Evolutionary conservation across 352 stramenopile species (phyloP), one percentile per base, ranked within the genome.

Genomic region (Globisporangium paddicum): DNA sequence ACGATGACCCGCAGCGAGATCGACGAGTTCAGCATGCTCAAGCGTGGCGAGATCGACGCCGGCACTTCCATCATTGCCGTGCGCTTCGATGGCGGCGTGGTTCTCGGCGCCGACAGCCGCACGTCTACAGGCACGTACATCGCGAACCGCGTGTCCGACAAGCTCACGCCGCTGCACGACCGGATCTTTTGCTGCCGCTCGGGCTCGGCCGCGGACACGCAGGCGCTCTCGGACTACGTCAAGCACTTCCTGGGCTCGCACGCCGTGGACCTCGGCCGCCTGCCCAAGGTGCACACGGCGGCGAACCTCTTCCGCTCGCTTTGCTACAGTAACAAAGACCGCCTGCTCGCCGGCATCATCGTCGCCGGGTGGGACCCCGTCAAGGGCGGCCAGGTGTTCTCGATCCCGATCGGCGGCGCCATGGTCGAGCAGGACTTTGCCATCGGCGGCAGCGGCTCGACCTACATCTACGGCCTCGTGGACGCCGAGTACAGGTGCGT

Each of bases 321-420:
- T 51, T 98, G 95, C 74, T 99, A 99, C 79, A 82, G 97, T 64
- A 99, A 99, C 86, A 99, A 99, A 75, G 97, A 99, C 73, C 83
- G 92, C 28, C 64, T 95, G 67, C 79, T 95, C 52, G 92, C 90
- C 0, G 96, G 96, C 44, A 98, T 99, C 63, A 99, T 99, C 75
- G 91, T 99, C 41, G 97, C 93, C 13, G 97, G 97, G 21, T 99
- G 94, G 89, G 97, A 99, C 82, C 79, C 87, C 0, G 91, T 99
- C 35, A 92, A 98, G 62, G 96, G 96, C 55, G 96, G 96, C 16
- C 82, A 95, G 59, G 96, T 99, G 37, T 99, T 98, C 73, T 97
- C 90, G 28, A 96, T 99, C 64, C 93, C 96, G 14, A 91, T 98
- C 60, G 96, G 97, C 44, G 97, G 97, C 58, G 87, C 95, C 13